Conservation (phyloP, 2,329 filamentous ascomycete species). For the Pezicula neosporulosa region DNA sequence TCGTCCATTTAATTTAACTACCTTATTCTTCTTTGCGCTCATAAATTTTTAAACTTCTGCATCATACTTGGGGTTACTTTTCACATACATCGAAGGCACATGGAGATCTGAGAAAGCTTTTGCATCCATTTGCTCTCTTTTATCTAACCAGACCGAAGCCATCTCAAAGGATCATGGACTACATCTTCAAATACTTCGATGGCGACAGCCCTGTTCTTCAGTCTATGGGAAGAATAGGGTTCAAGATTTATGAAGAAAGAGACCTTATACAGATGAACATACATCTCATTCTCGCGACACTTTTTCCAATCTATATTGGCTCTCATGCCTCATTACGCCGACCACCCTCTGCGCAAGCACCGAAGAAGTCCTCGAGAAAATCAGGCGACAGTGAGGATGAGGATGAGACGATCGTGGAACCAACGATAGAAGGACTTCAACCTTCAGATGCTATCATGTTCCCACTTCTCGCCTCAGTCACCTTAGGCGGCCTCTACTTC, state of each 20-base stretch:
- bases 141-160: not conserved
- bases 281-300: conserved; percentile 64
- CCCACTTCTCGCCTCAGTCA: conserved; percentile 70
- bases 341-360: conserved; percentile 69
- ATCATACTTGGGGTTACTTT: not conserved
- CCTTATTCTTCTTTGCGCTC: not conserved
- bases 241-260: conserved; percentile 16
- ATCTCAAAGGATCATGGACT: conserved; percentile 6
- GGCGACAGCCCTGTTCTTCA: conserved; percentile 20
- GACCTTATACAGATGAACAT: conserved; percentile 23
- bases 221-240: conserved; percentile 18
- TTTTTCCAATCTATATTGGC: conserved; percentile 81
- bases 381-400: conserved; percentile 43
- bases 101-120: not conserved
- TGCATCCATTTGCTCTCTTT: not conserved
- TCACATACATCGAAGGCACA: not conserved
- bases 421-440: conserved; percentile 64
- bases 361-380: conserved; percentile 39
- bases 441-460: conserved; percentile 82
- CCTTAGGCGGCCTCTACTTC: conserved; percentile 76
- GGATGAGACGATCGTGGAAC: conserved; percentile 52
- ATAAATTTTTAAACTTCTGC: not conserved
- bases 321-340: conserved; percentile 82
- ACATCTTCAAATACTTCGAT: conserved; percentile 11
- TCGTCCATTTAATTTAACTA: not conserved